phyloP scores from a whole-genome alignment of 2,329 filamentous ascomycete genomes.

The Epichloe glyceriae region DNA sequence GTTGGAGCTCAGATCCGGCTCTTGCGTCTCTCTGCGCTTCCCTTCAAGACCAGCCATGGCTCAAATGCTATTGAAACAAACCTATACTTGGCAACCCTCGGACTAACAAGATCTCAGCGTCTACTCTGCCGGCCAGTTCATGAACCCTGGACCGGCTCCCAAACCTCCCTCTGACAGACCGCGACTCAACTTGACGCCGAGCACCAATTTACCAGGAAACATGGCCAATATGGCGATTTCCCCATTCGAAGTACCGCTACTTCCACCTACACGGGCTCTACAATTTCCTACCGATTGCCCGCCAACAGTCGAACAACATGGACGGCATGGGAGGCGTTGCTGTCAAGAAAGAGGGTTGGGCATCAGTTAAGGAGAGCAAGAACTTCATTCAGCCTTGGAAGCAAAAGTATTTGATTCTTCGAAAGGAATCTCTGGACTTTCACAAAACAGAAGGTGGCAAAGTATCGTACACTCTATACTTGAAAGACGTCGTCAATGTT shows the following conservation, averaged over 20 bases:
- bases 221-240: constrained; percentile 70
- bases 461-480: constrained; percentile 68
- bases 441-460: constrained; percentile 85
- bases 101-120: constrained; percentile 25
- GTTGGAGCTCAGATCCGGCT: background rate
- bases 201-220: constrained; percentile 60
- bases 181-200: constrained; percentile 67
- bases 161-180: constrained; percentile 76
- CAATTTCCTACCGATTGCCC: constrained; percentile 59
- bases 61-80: background rate
- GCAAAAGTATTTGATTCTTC: constrained; percentile 79
- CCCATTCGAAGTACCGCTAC: constrained; percentile 51
- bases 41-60: background rate
- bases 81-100: background rate
- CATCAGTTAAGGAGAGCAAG: constrained; percentile 81
- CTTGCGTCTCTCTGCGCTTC: background rate
- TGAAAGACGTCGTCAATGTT: constrained; percentile 82
- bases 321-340: constrained; percentile 56
- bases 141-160: constrained; percentile 93
- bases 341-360: constrained; percentile 70
- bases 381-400: constrained; percentile 79
- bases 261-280: constrained; percentile 57
- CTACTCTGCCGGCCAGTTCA: constrained; percentile 59
- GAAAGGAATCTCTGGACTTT: constrained; percentile 89
- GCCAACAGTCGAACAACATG: constrained; percentile 46